Base-by-base conservation (phyloP, 352 stramenopile species). In the Phytopythium ostracodes region DNA sequence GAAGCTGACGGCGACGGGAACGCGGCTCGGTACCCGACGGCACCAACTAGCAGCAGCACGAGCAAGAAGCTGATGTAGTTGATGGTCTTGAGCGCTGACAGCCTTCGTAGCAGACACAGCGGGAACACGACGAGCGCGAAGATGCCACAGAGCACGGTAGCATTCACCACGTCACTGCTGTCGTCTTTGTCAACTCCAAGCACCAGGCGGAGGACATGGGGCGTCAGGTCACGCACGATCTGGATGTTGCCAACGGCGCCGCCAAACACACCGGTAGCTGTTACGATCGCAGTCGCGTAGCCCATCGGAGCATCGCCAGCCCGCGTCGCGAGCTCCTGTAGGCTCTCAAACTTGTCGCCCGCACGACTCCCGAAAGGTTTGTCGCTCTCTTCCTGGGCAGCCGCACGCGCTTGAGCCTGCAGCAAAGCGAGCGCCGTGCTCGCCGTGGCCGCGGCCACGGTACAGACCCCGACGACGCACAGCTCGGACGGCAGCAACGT, bases 1-100 rank as follows among this genome's bases (percentile, higher is more conserved):
- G 35, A 29, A 4, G 25, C 35, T 40, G 38, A 27, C 11, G 40
- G 15, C 12, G 49, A 59, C n/a, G 53, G 53, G n/a, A 47, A n/a
- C 15, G 47, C 56, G 1, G 78, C 71, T 10, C 77, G 73, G 56
- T 84, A 87, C 17, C 76, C 60, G 18, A 89, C 66, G 24, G 76
- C 72, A 5, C 68, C 63, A 1, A 89, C 77, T n/a, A 91, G 66
- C 53, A 83, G 82, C 20, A 89, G 53, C 8, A 80, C 83, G 20
- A 84, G 77, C 25, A 67, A 59, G 59, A 89, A 89, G 27, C 81
- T 84, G 54, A 87, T 25, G 65, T 88, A 91, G 60, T 79, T 89
- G n/a, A 78, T 84, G 2, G 77, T 50, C 27, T 82, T 77, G 31
- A 91, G 69, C 11, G 61, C 79, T 14, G 81, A 87, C 43, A 91